phyloP scores from a whole-genome alignment of 257 asterid species.

The Nicotiana knightiana region DNA sequence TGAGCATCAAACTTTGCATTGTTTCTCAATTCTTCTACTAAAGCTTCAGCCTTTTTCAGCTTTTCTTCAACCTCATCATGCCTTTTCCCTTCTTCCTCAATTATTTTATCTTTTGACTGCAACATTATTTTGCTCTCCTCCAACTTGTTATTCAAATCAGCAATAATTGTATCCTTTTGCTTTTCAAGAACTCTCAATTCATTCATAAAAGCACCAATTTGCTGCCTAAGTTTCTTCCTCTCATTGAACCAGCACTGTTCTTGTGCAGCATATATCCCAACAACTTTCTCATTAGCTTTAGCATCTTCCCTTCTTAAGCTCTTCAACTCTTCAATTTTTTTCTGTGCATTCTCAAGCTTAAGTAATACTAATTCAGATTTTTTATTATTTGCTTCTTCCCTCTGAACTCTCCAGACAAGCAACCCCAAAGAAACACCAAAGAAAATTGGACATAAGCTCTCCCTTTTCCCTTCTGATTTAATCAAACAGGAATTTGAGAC shows the following conservation, averaged over 20 bases:
- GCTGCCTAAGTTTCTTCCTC: slow-evolving; percentile 62
- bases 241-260: slow-evolving; percentile 81
- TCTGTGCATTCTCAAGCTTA: slow-evolving; percentile 48
- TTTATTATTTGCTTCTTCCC: slow-evolving; percentile 19
- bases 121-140: slow-evolving; percentile 34
- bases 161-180: slow-evolving; percentile 34
- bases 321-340: slow-evolving; percentile 49
- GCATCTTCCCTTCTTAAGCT: slow-evolving; percentile 73
- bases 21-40: slow-evolving; percentile 43
- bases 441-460: slow-evolving; percentile 49
- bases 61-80: slow-evolving; percentile 49
- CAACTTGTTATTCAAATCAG: slow-evolving; percentile 47
- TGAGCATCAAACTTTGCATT: slow-evolving; percentile 42
- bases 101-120: slow-evolving; percentile 46
- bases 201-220: slow-evolving; percentile 59
- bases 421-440: slow-evolving; percentile 77
- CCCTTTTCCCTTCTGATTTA: slow-evolving; percentile 33
- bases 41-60: slow-evolving; percentile 34
- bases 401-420: slow-evolving; percentile 57
- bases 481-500: slow-evolving; percentile 30
- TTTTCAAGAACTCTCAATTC: slow-evolving; percentile 44
- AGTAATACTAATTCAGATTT: slow-evolving; percentile 29
- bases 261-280: slow-evolving; percentile 67
- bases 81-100: slow-evolving; percentile 42
- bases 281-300: slow-evolving; percentile 82